Conservation (phyloP, 2,329 filamentous ascomycete species). For the Leptoxyphium fumago region DNA sequence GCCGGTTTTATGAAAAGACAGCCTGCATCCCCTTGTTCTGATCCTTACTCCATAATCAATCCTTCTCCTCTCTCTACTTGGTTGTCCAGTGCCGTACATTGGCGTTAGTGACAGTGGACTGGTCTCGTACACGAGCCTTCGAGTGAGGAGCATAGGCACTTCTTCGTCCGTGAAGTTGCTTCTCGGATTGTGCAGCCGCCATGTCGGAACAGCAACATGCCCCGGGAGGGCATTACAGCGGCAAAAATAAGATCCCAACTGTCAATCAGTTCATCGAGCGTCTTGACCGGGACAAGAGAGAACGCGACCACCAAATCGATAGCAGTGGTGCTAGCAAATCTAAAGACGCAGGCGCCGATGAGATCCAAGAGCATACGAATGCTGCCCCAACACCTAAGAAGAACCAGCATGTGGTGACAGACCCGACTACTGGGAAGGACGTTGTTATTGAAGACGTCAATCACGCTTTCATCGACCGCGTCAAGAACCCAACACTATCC, state of each 20-base stretch:
- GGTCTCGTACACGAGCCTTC: no score
- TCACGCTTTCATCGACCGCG: slow-evolving; percentile 52
- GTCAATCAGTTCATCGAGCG: slow-evolving; percentile 69
- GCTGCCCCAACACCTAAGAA: slow-evolving; percentile 30
- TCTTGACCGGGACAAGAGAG: slow-evolving; percentile 64
- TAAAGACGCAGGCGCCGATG: slow-evolving; percentile 22
- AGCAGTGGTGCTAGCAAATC: slow-evolving; percentile 27
- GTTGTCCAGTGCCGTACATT: no score
- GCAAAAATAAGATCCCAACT: slow-evolving; percentile 70
- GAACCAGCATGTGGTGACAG: slow-evolving; percentile 51
- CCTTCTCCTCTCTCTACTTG: no score
- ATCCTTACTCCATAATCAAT: no score
- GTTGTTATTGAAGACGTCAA: slow-evolving; percentile 76
- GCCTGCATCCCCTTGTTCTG: no score
- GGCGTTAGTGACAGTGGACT: no score
- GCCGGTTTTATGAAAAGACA: no score
- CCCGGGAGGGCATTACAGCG: slow-evolving; percentile 62
- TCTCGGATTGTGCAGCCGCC: no score
- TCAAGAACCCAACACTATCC: slow-evolving; percentile 61
- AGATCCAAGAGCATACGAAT: slow-evolving; percentile 33
- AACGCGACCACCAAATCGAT: slow-evolving; percentile 60
- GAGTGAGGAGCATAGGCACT: no score
- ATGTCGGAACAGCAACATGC: slow-evolving; percentile 25
- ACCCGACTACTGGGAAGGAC: slow-evolving; percentile 75
- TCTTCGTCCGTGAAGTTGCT: no score